Percentiles rank a stretch among this genome's conserved stretches.
phyloP scores from a whole-genome alignment of 2,329 filamentous ascomycete species.

The Clarireedia hainanense region DNA sequence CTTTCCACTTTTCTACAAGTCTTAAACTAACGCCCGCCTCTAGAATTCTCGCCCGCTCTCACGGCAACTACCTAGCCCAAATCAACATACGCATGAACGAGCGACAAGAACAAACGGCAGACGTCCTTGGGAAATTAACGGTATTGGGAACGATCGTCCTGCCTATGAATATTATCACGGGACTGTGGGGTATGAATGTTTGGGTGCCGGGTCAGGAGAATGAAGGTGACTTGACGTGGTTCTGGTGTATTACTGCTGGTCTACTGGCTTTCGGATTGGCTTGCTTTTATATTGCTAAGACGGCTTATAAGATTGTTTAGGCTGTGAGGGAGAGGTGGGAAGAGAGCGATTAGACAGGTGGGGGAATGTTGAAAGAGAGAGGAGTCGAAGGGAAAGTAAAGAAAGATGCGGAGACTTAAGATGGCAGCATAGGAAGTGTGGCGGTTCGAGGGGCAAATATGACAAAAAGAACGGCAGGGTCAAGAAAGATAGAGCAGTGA shows the following conservation, averaged over 20 bases:
- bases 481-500: too few species aligned
- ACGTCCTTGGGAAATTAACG: conserved; percentile 89
- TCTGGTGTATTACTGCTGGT: conserved; percentile 65
- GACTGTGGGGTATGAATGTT: conserved; percentile 98
- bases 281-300: conserved; percentile 46
- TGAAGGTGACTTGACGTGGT: conserved; percentile 69
- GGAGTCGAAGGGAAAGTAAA: too few species aligned
- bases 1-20: not conserved
- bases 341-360: too few species aligned
- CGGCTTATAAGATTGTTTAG: conserved; percentile 28
- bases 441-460: too few species aligned
- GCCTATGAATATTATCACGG: conserved; percentile 98
- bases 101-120: conserved; percentile 88
- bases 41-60: conserved; percentile 81
- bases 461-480: too few species aligned
- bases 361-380: too few species aligned
- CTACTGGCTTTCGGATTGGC: conserved; percentile 69
- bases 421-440: too few species aligned
- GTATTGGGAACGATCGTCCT: conserved; percentile 95
- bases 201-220: conserved; percentile 87
- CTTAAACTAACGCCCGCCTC: not conserved
- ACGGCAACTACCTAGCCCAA: conserved; percentile 96
- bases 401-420: too few species aligned
- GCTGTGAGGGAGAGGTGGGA: not conserved
- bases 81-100: conserved; percentile 99